Evolutionary conservation across 352 stramenopile genomes (phyloP), one percentile per base, ranked within the genome.

Genomic region (Stephanocyclus meneghinianus): DNA sequence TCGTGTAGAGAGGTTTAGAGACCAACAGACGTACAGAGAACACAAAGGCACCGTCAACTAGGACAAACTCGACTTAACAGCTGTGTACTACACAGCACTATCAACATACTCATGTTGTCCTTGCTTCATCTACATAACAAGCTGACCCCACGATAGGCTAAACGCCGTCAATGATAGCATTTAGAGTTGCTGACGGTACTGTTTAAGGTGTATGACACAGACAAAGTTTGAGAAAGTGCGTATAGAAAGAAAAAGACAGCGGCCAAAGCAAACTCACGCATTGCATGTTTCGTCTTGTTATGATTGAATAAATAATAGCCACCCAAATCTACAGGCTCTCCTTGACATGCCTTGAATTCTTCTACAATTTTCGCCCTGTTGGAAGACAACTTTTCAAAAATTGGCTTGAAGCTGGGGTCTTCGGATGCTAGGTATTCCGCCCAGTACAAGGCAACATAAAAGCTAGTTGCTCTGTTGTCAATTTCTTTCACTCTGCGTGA

Each of bases 381-480:
- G 11, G 62, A 80, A 21, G 82, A 83, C 37, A 95, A 77, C 7
- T 82, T 67, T n/a, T 91, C 83, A 69, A 88, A 92, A 32, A 95
- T 76, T 26, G 85, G 68, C 59, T 91, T 83, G 74, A 84, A 95
- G 30, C 75, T 48, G 42, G 80, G 67, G 81, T 94, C 91, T 71
- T 91, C 70, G 48, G 92, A 81, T 18, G 88, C 85, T 44, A 95
- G 83, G 75, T 88, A 91, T 44, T 95, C 90, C 42, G 91, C 89
- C 91, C 91, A 95, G 78, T 95, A 95, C 18, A 95, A 77, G 32
- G 87, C 88, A 11, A 95, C 76, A 74, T 95, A 95, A 77, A 91
- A 95, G 69, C 90, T 94, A 45, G 90, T 94, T 15, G 88, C 91
- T 45, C 91, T 84, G 75, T 95, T 95, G 76, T 95, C 91, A 72